Conservation (phyloP, 768 basidiomycete genomes). For the Pulveroboletus sp. region DNA sequence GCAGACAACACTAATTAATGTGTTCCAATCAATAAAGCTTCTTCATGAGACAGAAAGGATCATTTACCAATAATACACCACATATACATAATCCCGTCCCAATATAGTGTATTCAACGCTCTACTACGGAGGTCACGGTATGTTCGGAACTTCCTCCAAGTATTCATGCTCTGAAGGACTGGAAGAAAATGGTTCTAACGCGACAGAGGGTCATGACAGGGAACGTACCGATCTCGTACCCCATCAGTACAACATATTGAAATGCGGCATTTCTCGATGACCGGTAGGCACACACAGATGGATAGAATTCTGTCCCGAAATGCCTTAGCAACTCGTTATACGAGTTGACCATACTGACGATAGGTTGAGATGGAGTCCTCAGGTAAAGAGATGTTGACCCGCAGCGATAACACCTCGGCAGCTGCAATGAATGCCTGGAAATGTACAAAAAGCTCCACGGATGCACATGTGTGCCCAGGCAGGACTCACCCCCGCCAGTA, state of each 20-base stretch:
- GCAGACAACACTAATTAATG: constrained; percentile 9
- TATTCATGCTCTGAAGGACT: constrained; percentile 25
- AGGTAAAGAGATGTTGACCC: constrained; percentile 10
- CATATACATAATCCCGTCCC: constrained; percentile 28
- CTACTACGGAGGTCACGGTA: constrained; percentile 18
- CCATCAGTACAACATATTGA: constrained; percentile 14
- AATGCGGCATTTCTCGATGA: constrained; percentile 13
- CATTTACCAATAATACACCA: constrained; percentile 17
- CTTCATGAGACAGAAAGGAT: not conserved
- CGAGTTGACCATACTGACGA: constrained; percentile 11
- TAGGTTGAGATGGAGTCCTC: constrained; percentile 15
- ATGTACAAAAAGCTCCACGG: not conserved
- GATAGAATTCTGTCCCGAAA: constrained; percentile 13
- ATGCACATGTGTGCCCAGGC: not conserved
- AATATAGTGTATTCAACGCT: constrained; percentile 20
- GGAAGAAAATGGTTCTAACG: not conserved
- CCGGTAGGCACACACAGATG: constrained; percentile 13
- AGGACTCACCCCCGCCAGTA: constrained; percentile 15
- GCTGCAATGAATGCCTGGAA: constrained; percentile 14
- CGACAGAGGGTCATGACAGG: not conserved
- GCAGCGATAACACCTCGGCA: constrained; percentile 7
- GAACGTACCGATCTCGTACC: constrained; percentile 21
- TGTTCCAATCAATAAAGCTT: not conserved
- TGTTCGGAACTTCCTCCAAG: constrained; percentile 21
- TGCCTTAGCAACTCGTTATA: not conserved